Evolutionary conservation across 164 flowering plant genomes (phyloP).

Genomic region (Chimonanthus praecox): DNA sequence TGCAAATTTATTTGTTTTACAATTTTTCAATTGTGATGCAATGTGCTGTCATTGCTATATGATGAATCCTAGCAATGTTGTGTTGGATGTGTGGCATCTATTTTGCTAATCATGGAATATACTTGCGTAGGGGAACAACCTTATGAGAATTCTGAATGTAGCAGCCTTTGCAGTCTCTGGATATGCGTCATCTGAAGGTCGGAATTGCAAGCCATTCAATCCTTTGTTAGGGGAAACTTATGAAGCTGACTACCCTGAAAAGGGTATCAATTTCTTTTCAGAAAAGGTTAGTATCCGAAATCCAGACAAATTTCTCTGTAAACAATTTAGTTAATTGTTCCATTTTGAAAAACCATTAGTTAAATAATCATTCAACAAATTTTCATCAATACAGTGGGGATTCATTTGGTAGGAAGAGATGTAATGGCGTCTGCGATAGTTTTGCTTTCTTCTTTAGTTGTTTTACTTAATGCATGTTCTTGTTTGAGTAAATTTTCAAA

Average conservation of each 20-base stretch:
- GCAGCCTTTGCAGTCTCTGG: conserved; percentile 99
- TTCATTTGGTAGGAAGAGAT: no score
- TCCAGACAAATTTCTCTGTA: background rate
- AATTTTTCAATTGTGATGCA: no score
- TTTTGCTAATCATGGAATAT: conserved; percentile 2
- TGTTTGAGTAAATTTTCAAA: no score
- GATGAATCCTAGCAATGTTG: background rate
- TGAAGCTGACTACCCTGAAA: conserved; percentile 95
- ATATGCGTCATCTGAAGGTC: conserved; percentile 89
- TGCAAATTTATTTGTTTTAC: no score
- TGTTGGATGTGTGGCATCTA: background rate
- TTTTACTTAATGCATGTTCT: no score
- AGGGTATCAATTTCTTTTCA: conserved; percentile 90
- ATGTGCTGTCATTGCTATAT: no score
- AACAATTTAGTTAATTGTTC: no score
- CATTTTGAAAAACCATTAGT: no score
- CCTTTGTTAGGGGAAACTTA: conserved; percentile 96
- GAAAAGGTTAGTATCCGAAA: conserved; percentile 60
- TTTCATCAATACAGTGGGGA: no score
- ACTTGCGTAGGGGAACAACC: conserved; percentile 65
- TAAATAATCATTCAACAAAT: no score
- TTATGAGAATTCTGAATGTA: conserved; percentile 66
- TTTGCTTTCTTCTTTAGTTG: no score
- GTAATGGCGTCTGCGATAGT: no score
- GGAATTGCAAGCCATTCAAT: conserved; percentile 94